Evolutionary conservation across 345 rosid genomes (phyloP), one percentile per base, ranked within the genome.

Genomic region (Eutrema yunnanense): DNA sequence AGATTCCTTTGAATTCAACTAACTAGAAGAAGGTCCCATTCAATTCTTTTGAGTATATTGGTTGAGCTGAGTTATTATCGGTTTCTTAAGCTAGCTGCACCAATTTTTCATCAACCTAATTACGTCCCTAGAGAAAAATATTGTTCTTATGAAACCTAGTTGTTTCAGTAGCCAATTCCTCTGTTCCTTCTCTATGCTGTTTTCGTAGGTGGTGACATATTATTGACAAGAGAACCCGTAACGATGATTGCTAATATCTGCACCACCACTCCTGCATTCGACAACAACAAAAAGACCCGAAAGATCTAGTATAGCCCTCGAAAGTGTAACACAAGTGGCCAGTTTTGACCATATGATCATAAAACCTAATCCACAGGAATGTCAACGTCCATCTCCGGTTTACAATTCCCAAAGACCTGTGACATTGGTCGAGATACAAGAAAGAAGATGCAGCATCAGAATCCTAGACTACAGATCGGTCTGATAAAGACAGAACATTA

Each of bases 161-260:
- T 22, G 26, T 22, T 22, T 22, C 26, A 22, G 26, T 22, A 22
- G 1, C 22, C 33, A 37, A 16, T 19, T 57, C 58, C 56, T n/a
- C 47, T 13, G 38, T 34, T 36, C 22, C 22, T 19, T 62, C 64
- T 22, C 69, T 75, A 75, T 62, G 48, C 74, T 52, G 80, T 14
- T 82, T 77, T 88, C 62, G 87, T 86, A 43, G 91, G 92, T 3
- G 91, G 97, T 73, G 97, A 87, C 96, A 91, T 88, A 64, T 88
- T 87, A 63, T 69, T 72, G 43, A 84, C 67, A 37, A 88, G 86
- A 4, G 86, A 84, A 44, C 59, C 69, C n/a, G 75, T 62, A 10
- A 83, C 83, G 40, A 71, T 48, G 43, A 82, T 65, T 9, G 77
- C 69, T 16, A 79, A 43, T 29, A 88, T 65, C 64, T 88, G 89